Conservation (phyloP, 805 yeast species). For the Dipodascus albidus region DNA sequence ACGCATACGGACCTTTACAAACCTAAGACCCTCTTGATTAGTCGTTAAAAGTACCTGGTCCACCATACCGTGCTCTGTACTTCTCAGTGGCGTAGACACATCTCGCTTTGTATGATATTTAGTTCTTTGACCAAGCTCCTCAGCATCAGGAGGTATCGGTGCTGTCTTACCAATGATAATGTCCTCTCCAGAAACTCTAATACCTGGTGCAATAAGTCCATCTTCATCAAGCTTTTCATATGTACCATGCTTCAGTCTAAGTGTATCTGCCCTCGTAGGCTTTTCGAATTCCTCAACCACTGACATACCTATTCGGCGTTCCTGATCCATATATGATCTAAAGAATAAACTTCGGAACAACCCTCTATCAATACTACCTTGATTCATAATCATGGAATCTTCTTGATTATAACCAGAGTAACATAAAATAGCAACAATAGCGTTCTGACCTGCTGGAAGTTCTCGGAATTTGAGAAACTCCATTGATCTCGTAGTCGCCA, state of each 20-base stretch:
- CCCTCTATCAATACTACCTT: conserved; percentile 93
- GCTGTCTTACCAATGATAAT: conserved; percentile 97
- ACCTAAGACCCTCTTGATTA: conserved; percentile 95
- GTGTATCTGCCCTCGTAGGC: conserved; percentile 88
- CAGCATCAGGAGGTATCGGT: conserved; percentile 98
- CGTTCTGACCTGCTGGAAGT: conserved; percentile 98
- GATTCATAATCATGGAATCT: conserved; percentile 99
- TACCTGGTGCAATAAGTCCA: conserved; percentile 96
- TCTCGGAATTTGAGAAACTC: conserved; percentile 95
- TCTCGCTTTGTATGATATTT: conserved; percentile 97
- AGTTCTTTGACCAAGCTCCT: conserved; percentile 96
- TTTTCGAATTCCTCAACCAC: conserved; percentile 96
- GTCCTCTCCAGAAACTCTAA: conserved; percentile 97
- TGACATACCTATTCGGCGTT: conserved; percentile 96
- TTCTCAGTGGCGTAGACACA: conserved; percentile 93
- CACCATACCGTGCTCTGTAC: conserved; percentile 96
- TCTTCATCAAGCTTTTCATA: conserved; percentile 97
- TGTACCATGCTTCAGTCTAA: conserved; percentile 94
- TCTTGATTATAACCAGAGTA: conserved; percentile 98
- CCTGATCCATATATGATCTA: conserved; percentile 97
- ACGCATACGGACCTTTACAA: conserved; percentile 97
- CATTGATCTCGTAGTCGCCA: conserved; percentile 97
- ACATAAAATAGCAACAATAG: conserved; percentile 95
- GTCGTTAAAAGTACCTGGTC: conserved; percentile 96
- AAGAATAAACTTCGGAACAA: conserved; percentile 90